A percentile compares a stretch with the other conserved stretches of the same genome.
phyloP scores from a whole-genome alignment of 1,284 basidiomycete genomes.

The Inonotus obliquus region DNA sequence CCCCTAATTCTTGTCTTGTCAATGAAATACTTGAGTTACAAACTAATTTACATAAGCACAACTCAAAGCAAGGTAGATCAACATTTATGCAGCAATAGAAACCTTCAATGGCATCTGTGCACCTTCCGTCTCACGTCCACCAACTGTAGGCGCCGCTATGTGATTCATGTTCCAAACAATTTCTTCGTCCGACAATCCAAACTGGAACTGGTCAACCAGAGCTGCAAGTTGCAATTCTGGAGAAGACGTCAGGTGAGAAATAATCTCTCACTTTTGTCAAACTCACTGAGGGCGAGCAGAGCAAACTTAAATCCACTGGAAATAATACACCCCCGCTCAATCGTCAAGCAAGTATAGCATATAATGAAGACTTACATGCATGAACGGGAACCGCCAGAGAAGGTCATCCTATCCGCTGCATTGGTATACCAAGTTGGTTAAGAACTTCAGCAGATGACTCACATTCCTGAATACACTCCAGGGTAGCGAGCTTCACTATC shows the following conservation, averaged over 20 bases:
- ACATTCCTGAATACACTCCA: conserved; percentile 17
- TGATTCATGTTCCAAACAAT: conserved; percentile 19
- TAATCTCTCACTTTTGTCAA: neutral
- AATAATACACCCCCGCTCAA: neutral
- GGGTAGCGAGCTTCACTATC: conserved; percentile 13
- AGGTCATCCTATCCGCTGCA: conserved; percentile 12
- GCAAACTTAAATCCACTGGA: conserved; percentile 18
- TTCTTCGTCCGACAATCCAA: conserved; percentile 10
- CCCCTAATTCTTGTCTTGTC: too few species aligned
- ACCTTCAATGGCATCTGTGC: conserved; percentile 15
- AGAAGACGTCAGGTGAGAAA: neutral
- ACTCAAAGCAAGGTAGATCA: too few species aligned
- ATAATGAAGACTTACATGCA: conserved; percentile 12
- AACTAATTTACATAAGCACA: too few species aligned
- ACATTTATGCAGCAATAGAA: conserved; percentile 4
- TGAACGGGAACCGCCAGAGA: conserved; percentile 15
- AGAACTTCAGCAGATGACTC: neutral
- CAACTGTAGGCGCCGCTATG: conserved; percentile 11
- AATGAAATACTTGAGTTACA: too few species aligned
- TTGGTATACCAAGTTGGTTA: neutral
- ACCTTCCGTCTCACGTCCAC: conserved; percentile 3
- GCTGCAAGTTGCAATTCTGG: conserved; percentile 9
- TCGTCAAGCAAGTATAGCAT: neutral
- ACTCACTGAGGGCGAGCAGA: conserved; percentile 11
- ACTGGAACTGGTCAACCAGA: conserved; percentile 10